phyloP scores from a whole-genome alignment of 2,329 filamentous ascomycete genomes.

The Pseudogymnoascus sp. region DNA sequence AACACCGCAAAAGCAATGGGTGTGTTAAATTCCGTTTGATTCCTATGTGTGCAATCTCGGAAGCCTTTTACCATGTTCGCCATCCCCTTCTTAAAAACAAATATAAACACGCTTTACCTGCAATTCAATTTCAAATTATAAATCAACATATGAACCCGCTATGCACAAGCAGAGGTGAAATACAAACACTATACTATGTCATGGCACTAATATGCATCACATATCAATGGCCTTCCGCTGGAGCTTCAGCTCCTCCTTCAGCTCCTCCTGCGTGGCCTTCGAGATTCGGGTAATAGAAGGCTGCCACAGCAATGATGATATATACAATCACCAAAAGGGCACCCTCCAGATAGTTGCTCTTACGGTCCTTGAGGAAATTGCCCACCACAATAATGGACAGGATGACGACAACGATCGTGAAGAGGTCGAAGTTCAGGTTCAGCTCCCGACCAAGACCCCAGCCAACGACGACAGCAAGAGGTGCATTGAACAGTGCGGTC shows the following conservation, averaged over 20 bases:
- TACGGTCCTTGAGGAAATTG: conserved; percentile 79
- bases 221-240: not conserved
- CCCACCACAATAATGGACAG: conserved; percentile 81
- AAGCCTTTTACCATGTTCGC: not conserved
- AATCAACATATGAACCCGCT: not conserved
- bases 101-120: not conserved
- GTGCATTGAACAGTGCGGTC: conserved; percentile 81
- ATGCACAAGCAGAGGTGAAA: not conserved
- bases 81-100: not conserved
- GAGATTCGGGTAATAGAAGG: conserved; percentile 50
- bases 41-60: not conserved
- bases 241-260: not conserved
- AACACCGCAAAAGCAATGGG: not conserved
- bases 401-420: conserved; percentile 75
- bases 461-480: conserved; percentile 73
- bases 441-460: conserved; percentile 69
- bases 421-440: conserved; percentile 78
- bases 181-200: not conserved
- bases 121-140: not conserved
- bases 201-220: not conserved
- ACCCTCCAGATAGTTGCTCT: conserved; percentile 87
- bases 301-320: conserved; percentile 52
- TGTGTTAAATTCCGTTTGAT: not conserved
- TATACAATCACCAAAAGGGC: conserved; percentile 67
- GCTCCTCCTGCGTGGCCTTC: not conserved